Evolutionary conservation across 2,329 filamentous ascomycete genomes (phyloP).

Genomic region (Huntiella decipiens): DNA sequence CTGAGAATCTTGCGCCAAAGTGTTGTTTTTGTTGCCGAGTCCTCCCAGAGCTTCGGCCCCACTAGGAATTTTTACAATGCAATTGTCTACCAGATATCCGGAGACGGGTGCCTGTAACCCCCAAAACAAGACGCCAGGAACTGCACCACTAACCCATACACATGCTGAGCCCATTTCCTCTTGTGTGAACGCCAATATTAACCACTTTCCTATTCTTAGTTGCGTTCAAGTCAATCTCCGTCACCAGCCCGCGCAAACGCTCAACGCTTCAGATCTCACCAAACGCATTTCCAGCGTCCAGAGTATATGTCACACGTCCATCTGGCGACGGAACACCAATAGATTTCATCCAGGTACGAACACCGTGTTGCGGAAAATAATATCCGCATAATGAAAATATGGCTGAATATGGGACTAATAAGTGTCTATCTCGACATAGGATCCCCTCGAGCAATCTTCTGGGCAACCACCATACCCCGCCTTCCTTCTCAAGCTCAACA

Average conservation of each 20-base stretch:
- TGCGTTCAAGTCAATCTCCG: slow-evolving; percentile 63
- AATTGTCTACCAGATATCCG: background rate
- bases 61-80: background rate
- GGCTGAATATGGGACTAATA: slow-evolving; percentile 7
- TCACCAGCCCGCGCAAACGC: slow-evolving; percentile 64
- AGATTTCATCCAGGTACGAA: slow-evolving; percentile 76
- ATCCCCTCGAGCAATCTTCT: slow-evolving; percentile 1
- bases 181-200: too few relatives aligned
- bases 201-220: slow-evolving; percentile 33
- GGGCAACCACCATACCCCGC: slow-evolving; percentile 6
- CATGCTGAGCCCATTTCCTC: too few relatives aligned
- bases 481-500: slow-evolving; percentile 72
- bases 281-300: slow-evolving; percentile 71
- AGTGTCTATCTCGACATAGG: slow-evolving; percentile 7
- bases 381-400: too few relatives aligned
- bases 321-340: slow-evolving; percentile 54
- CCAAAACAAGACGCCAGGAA: too few relatives aligned
- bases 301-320: slow-evolving; percentile 54
- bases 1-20: background rate
- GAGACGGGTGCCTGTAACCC: too few relatives aligned
- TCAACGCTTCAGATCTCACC: slow-evolving; percentile 60
- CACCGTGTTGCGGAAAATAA: slow-evolving; percentile 6
- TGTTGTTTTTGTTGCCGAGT: background rate
- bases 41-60: background rate
- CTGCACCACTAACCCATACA: too few relatives aligned